Evolutionary conservation across 2,329 filamentous ascomycete genomes (phyloP), one percentile per base, ranked within the genome.

Genomic region (Dothistroma pini): DNA sequence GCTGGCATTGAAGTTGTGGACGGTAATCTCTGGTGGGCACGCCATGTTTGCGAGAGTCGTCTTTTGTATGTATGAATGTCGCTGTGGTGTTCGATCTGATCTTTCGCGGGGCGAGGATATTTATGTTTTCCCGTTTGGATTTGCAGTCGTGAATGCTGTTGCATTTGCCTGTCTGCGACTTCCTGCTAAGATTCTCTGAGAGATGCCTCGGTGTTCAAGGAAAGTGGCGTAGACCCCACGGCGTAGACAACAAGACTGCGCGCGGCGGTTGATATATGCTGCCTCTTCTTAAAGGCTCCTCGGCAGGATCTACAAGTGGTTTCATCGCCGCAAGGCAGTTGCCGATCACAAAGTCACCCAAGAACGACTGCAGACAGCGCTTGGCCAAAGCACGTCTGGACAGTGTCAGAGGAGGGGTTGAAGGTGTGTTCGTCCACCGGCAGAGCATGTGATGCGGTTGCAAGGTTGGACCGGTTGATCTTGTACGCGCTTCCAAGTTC

Each of bases 1-100:
- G 71, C 82, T 84, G 64, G 89, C 90, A 69, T 76, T 85, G 68
- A 93, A 82, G 78, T 91, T 82, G 65, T 83, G 82, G 69, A 87
- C 82, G 54, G 83, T 90, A 79, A 88, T 85, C 63, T 82, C 81
- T 56, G 83, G 75, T 59, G 58, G 90, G 89, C 88, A 88, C 66
- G 89, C 89, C 89, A 93, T 93, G 31, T 29, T 54, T 44, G 52
- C 51, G 51, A 32, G 29, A 11, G n/a, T 19, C n/a, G 50, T 31
- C 12, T n/a, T 0, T 21, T 19, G 29, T 48, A 3, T 50, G 7
- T 44, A 25, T 16, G 25, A 31, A 14, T 29, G 44, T 14, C 19
- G 14, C 12, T 50, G 2, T 49, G 44, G 29, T 50, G 11, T 9
- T 22, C 51, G 48, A 29, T 11, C 6, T 51, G 21, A 29, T 25